Percentiles rank a stretch among this genome's conserved stretches.
phyloP scores from a whole-genome alignment of 106 monocot genomes.

The Allium sativum region DNA sequence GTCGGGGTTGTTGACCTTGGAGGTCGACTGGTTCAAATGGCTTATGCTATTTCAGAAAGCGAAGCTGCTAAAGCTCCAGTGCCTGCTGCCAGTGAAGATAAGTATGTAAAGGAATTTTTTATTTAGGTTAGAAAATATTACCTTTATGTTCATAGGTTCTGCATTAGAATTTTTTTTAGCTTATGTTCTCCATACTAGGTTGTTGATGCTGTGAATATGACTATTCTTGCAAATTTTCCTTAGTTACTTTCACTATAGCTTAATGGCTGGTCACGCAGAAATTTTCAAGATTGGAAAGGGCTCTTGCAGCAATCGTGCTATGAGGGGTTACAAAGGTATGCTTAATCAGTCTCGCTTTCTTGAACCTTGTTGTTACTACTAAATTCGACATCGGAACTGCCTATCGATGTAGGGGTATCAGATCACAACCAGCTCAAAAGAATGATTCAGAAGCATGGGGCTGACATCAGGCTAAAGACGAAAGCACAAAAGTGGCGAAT shows the following conservation, averaged over 20 bases:
- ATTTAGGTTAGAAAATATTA: slow-evolving; percentile 48
- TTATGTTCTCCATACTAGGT: no score
- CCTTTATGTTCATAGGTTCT: slow-evolving; percentile 71
- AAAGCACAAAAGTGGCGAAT: no score
- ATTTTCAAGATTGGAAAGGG: slow-evolving; percentile 49
- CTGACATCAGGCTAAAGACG: no score
- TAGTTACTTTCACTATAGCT: slow-evolving; percentile 83
- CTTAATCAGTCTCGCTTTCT: not conserved
- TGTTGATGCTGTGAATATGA: not conserved
- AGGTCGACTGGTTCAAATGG: slow-evolving; percentile 72
- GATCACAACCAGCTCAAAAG: no score
- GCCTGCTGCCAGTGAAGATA: slow-evolving; percentile 28
- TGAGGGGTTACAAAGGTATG: slow-evolving; percentile 63
- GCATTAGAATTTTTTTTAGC: not conserved
- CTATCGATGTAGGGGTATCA: no score
- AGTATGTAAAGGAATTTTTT: slow-evolving; percentile 46
- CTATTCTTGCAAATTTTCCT: slow-evolving; percentile 1
- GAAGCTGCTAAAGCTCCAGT: slow-evolving; percentile 48
- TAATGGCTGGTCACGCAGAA: slow-evolving; percentile 65
- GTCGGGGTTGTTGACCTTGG: slow-evolving; percentile 71
- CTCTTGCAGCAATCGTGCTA: slow-evolving; percentile 43
- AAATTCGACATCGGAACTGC: no score
- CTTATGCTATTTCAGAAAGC: slow-evolving; percentile 66
- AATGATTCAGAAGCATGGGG: no score
- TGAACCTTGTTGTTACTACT: no score